These are phyloP conservation scores for Mollisia scopiformis DNA, from an alignment of 2,329 filamentous ascomycete species.

Conservation along the genomic window DNA sequence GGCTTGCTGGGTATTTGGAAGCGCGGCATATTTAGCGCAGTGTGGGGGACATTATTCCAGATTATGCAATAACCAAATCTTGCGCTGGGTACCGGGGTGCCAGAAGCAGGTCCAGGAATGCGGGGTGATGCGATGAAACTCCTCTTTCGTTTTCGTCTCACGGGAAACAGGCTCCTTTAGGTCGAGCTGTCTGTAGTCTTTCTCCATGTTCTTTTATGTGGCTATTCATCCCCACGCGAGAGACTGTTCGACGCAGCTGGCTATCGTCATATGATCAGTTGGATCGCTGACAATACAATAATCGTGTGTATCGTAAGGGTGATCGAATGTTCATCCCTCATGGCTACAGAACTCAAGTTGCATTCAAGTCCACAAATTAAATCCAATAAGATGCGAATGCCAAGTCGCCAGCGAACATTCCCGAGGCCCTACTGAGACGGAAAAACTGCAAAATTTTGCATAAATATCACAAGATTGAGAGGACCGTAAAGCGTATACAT, in stretches of 20 bases:
- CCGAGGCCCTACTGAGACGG: too few species aligned
- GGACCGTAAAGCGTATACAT: not conserved
- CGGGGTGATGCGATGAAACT: not conserved
- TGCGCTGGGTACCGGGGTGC: not conserved
- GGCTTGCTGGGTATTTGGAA: not conserved
- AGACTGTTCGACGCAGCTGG: not conserved
- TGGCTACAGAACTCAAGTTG: too few species aligned
- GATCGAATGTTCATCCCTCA: too few species aligned
- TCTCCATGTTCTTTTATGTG: not conserved
- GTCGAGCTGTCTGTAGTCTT: not conserved
- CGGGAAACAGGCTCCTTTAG: not conserved
- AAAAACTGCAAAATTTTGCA: not conserved
- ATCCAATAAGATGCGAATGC: not conserved
- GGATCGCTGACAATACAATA: too few species aligned
- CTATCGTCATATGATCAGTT: too few species aligned
- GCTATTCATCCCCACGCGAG: not conserved
- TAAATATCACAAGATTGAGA: not conserved
- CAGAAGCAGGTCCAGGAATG: not conserved
- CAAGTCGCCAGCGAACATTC: not conserved
- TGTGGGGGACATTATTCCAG: not conserved
- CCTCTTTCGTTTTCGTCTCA: not conserved
- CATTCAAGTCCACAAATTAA: too few species aligned
- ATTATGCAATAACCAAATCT: not conserved
- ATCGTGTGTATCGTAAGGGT: too few species aligned
- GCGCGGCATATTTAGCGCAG: not conserved